Conservation (phyloP, 1,139 yeast genomes). For the Hansenula lynferdii region DNA sequence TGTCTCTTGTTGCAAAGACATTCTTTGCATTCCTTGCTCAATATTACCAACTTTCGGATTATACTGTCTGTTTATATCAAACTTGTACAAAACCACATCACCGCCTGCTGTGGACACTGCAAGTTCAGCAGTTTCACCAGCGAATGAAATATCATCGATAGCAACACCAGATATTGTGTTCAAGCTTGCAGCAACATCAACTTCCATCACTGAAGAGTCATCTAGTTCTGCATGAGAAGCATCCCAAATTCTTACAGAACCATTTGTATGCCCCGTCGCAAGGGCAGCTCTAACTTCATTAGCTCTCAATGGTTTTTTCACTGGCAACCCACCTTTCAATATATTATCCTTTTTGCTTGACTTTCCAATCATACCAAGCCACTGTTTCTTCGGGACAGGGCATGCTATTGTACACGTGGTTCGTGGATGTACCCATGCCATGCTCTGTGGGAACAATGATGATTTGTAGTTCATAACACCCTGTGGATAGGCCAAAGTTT, state of each 20-base stretch:
- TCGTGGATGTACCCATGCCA: conserved; percentile 77
- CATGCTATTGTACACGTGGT: conserved; percentile 50
- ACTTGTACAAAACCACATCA: conserved; percentile 71
- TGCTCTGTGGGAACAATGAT: conserved; percentile 68
- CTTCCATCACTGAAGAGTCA: conserved; percentile 55
- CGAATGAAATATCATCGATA: conserved; percentile 61
- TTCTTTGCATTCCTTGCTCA: conserved; percentile 26
- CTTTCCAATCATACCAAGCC: conserved; percentile 69
- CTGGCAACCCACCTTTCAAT: conserved; percentile 77
- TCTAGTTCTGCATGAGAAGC: conserved; percentile 73
- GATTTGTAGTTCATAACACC: conserved; percentile 55
- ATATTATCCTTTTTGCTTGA: conserved; percentile 37
- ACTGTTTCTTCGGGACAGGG: conserved; percentile 57
- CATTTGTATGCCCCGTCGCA: conserved; percentile 80
- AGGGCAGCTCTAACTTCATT: conserved; percentile 60
- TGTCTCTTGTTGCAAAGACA: conserved; percentile 23
- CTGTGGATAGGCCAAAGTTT: conserved; percentile 46
- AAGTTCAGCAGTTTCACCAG: conserved; percentile 73
- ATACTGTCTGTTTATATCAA: conserved; percentile 48
- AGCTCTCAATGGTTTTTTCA: conserved; percentile 46
- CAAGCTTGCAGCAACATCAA: conserved; percentile 44
- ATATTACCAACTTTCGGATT: conserved; percentile 27
- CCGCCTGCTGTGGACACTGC: conserved; percentile 67
- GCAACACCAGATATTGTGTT: conserved; percentile 37
- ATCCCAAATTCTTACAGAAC: conserved; percentile 75